A percentile compares a stretch with the other conserved stretches of the same genome.
These are phyloP conservation scores for Picocystis sp. DNA, from an alignment of 163 green algal genomes.

Conservation along the genomic window DNA sequence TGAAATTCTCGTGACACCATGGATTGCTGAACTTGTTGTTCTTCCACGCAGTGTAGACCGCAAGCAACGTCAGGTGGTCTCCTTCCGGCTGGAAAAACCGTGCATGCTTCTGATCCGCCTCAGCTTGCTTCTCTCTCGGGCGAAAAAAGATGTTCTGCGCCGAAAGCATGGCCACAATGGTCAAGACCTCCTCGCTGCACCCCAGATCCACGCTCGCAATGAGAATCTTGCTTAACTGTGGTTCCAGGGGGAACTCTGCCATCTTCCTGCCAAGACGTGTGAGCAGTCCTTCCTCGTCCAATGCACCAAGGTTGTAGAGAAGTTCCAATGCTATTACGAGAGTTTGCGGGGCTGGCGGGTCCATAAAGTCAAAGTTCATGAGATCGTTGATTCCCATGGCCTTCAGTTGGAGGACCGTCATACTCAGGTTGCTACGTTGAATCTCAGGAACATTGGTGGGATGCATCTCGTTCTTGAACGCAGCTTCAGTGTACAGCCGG, in stretches of 20 bases:
- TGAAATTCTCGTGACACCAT: slow-evolving; percentile 95
- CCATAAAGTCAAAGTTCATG: slow-evolving; percentile 97
- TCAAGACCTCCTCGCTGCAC: slow-evolving; percentile 92
- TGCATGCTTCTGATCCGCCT: slow-evolving; percentile 82
- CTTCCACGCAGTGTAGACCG: slow-evolving; percentile 97
- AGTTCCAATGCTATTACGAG: slow-evolving; percentile 66
- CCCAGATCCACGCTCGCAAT: slow-evolving; percentile 90
- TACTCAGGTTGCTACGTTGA: slow-evolving; percentile 87
- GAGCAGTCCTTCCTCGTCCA: slow-evolving; percentile 93
- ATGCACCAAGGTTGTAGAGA: slow-evolving; percentile 92
- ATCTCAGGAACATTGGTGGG: slow-evolving; percentile 87
- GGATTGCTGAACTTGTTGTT: slow-evolving; percentile 80
- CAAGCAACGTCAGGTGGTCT: slow-evolving; percentile 93
- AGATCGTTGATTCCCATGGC: slow-evolving; percentile 98
- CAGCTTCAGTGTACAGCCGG: slow-evolving; percentile 66
- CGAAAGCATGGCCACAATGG: slow-evolving; percentile 85
- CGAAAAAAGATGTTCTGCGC: slow-evolving; percentile 98
- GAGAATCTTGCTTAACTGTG: slow-evolving; percentile 89
- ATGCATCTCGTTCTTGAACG: slow-evolving; percentile 97
- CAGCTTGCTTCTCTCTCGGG: slow-evolving; percentile 83
- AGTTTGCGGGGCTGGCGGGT: slow-evolving; percentile 64
- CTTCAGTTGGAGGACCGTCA: slow-evolving; percentile 70
- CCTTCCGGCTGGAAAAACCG: slow-evolving; percentile 96
- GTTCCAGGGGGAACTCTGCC: slow-evolving; percentile 95
- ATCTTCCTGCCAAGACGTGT: slow-evolving; percentile 93